Evolutionary conservation across 2,329 filamentous ascomycete species (phyloP), one percentile per base, ranked within the genome.

Genomic region (Apiospora pterosperma): DNA sequence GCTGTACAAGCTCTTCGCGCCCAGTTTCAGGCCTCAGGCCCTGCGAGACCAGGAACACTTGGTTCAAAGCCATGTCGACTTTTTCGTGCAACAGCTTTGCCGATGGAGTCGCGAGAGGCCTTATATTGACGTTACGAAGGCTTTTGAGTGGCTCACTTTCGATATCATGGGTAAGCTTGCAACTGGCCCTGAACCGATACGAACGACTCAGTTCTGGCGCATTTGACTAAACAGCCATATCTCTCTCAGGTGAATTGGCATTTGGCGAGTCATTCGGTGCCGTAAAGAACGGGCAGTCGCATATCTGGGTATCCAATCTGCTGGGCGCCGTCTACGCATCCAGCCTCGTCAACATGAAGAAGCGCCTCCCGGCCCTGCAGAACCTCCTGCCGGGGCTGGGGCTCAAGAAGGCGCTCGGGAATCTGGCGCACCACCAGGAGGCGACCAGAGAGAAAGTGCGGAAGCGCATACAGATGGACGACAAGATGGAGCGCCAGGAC

Each of bases 91-190:
- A 7, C 66, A 71, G 39, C 48, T 72, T 14, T 63, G 34, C 8
- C 42, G 36, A 3, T 52, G 63, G 12, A 64, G 64, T 6, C 58
- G 34, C 3, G 44, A 60, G 7, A 21, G 12, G 1, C 28, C 38
- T 0, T 44, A 34, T 14, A 39, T 73, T 19, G 66, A 72, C 34
- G 64, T 70, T 14, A 63, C 67, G 12, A 41, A 65, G 34, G 70
- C 67, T 62, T 55, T 69, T 11, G 65, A 71, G 44, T 72, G 69
- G 69, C 65, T 72, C 10, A 70, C 67, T 5, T 72, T 73, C 39
- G 70, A 72, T 31, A 71, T 71, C 38, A 69, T 71, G 21, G 67
- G 68, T 63, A 11, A 21, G 3, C 19, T 21, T 14, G 66, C 66
- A n/a, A 4, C 23, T 1, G 69, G 64, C n/a, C n/a, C n/a, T n/a